phyloP scores from a whole-genome alignment of 345 rosid species.

The Brassica juncea region DNA sequence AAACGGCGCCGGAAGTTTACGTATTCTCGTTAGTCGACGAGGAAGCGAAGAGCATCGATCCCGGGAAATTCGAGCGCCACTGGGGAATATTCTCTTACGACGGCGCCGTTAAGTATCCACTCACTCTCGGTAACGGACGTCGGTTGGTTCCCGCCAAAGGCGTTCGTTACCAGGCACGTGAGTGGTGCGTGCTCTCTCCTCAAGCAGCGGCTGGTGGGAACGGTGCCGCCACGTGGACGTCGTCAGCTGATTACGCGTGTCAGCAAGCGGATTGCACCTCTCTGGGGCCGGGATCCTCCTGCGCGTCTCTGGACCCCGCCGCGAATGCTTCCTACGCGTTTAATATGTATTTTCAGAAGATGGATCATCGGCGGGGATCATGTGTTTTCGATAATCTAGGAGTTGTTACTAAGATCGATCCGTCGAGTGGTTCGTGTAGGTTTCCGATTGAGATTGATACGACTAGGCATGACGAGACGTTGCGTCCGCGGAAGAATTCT shows the following conservation, averaged over 20 bases:
- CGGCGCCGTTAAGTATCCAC: constrained; percentile 63
- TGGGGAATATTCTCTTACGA: constrained; percentile 81
- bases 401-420: constrained; percentile 49
- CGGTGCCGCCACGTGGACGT: neutral
- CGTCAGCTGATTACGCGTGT: constrained; percentile 52
- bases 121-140: constrained; percentile 50
- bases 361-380: constrained; percentile 59
- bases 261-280: constrained; percentile 70
- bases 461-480: constrained; percentile 43
- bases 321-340: constrained; percentile 79
- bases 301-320: constrained; percentile 46
- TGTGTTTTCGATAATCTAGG: constrained; percentile 52
- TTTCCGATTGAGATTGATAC: constrained; percentile 65
- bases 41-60: constrained; percentile 70
- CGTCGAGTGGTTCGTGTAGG: constrained; percentile 55
- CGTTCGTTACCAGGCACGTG: constrained; percentile 56
- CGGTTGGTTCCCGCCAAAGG: constrained; percentile 58
- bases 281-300: constrained; percentile 59
- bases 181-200: constrained; percentile 72
- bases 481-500: constrained; percentile 21
- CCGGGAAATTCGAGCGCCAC: constrained; percentile 77
- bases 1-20: constrained; percentile 66
- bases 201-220: constrained; percentile 36
- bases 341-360: constrained; percentile 67
- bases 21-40: constrained; percentile 78